A percentile compares a stretch with the other conserved stretches of the same genome.
These are phyloP conservation scores for Claviceps sp. DNA, from an alignment of 2,329 filamentous ascomycete species.

Conservation along the genomic window DNA sequence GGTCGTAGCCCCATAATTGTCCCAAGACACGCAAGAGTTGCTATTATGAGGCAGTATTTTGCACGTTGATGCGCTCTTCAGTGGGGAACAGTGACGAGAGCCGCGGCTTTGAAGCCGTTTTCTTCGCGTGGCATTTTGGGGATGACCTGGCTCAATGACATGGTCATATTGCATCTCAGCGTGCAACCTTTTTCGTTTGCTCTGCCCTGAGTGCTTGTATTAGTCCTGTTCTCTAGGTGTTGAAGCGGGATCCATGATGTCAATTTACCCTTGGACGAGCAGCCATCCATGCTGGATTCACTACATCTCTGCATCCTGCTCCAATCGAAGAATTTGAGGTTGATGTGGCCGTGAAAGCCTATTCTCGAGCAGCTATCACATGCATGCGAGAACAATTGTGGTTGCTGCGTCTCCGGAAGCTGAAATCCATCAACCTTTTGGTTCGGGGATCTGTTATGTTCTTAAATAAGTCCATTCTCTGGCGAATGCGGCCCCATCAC, in stretches of 20 bases:
- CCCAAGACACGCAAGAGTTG: background rate
- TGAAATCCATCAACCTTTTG: too few species aligned
- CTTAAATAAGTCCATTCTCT: too few species aligned
- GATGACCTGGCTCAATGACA: too few species aligned
- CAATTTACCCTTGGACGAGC: background rate
- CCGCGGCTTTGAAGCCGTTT: background rate
- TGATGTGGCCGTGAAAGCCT: too few species aligned
- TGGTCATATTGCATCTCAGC: background rate
- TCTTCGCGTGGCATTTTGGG: background rate
- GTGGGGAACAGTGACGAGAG: background rate
- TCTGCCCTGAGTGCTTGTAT: background rate
- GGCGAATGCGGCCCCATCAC: too few species aligned
- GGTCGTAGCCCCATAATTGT: background rate
- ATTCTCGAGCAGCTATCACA: too few species aligned
- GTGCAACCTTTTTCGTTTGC: background rate
- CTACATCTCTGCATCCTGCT: background rate
- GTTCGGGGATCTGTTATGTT: too few species aligned
- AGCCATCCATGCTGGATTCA: background rate
- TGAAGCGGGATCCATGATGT: background rate
- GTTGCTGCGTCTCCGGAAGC: too few species aligned
- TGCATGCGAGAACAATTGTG: too few species aligned
- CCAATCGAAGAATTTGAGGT: background rate
- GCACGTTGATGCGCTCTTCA: background rate
- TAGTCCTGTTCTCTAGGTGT: background rate
- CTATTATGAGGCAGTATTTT: too few species aligned